Evolutionary conservation across 1,284 basidiomycete genomes (phyloP), one percentile per base, ranked within the genome.

Genomic region (Taiwanofungus camphoratus): DNA sequence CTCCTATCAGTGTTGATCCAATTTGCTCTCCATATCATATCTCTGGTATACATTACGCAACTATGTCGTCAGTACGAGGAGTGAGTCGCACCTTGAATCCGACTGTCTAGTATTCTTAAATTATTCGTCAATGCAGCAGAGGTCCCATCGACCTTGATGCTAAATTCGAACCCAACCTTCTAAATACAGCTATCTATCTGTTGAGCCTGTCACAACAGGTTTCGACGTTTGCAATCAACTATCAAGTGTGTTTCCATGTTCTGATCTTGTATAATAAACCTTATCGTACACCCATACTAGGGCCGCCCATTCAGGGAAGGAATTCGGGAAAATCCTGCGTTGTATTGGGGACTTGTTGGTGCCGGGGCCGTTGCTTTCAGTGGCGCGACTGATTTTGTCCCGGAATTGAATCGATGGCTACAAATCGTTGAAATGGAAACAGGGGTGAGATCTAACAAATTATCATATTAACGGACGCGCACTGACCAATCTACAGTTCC

Each of bases 231-330:
- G 85, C 92, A 3, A 92, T 96, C 70, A 97, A 97, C 69, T 97
- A 93, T 76, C 91, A 92, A 69, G 82, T 81, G 60, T 51, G 24
- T 34, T 4, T 20, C 20, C 31, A 33, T 18, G 11, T 33, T 33
- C 31, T 29, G n/a, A n/a, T n/a, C n/a, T 29, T 29, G 26, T 8
- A 9, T 29, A n/a, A n/a, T 9, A 29, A 29, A 8, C 8, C n/a
- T 36, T 19, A 5, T 34, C 18, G n/a, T 12, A 23, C 11, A 23
- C 20, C 36, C 7, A 24, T 15, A 52, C 3, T 50, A 87, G 76
- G 94, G 93, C 6, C 86, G 93, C 30, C 93, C 94, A 0, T 97
- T 96, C 84, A 83, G 93, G 33, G 93, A 97, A 66, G 91, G 91
- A 34, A 95, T 97, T 58, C 76, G 88, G 3, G 93, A 97, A 66